phyloP scores from a whole-genome alignment of 148 eudicot species.

The Cornus suecica region DNA sequence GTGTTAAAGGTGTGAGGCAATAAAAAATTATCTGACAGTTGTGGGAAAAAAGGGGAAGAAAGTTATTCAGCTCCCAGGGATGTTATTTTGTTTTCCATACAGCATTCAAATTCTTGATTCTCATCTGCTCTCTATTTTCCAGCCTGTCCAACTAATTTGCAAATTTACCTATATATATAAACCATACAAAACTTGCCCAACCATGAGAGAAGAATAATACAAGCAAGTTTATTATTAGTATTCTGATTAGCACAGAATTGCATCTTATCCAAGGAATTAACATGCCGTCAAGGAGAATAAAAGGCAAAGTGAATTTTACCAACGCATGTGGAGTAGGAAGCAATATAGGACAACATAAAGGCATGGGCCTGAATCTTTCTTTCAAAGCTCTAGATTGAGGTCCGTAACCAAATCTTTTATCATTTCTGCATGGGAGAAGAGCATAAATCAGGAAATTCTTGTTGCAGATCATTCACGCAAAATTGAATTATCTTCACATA shows the following conservation, averaged over 20 bases:
- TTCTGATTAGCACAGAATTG: not conserved
- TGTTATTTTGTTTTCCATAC: not conserved
- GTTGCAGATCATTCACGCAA: not conserved
- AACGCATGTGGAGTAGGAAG: slow-evolving; percentile 96
- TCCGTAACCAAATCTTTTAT: slow-evolving; percentile 54
- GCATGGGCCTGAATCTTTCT: slow-evolving; percentile 95
- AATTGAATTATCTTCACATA: not conserved
- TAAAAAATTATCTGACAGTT: not conserved
- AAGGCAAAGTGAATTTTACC: slow-evolving; percentile 38
- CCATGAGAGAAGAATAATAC: not conserved
- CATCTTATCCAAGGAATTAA: not conserved
- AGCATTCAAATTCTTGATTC: not conserved
- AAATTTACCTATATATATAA: not conserved
- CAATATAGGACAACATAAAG: slow-evolving; percentile 83
- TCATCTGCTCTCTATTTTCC: not conserved
- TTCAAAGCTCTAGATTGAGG: slow-evolving; percentile 49
- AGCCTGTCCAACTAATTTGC: slow-evolving; percentile 12
- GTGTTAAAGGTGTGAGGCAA: not conserved
- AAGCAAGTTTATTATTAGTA: not conserved
- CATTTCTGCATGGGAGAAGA: slow-evolving; percentile 52
- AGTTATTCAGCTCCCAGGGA: slow-evolving; percentile 3
- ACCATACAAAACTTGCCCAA: not conserved
- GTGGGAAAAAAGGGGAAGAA: not conserved
- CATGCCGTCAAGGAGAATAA: not conserved
- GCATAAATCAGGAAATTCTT: not conserved